phyloP scores from a whole-genome alignment of 2,329 filamentous ascomycete species.

The Zymoseptoria crescenta region DNA sequence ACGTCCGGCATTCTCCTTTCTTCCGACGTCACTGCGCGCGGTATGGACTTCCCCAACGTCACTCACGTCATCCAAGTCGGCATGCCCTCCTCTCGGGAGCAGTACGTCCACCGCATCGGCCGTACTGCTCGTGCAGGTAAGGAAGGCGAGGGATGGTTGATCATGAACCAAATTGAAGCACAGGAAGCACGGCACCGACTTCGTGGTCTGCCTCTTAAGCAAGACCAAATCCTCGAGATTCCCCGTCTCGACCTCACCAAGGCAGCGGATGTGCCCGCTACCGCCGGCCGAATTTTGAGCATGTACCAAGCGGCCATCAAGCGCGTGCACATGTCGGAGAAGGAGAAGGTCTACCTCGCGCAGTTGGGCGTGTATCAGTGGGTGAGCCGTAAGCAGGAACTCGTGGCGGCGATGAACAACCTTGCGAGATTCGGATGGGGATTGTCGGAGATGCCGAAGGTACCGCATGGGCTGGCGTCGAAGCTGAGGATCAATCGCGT shows the following conservation, averaged over 20 bases:
- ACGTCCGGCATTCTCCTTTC: conserved; percentile 41
- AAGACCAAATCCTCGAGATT: conserved; percentile 45
- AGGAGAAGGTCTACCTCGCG: conserved; percentile 48
- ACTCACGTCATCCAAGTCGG: conserved; percentile 77
- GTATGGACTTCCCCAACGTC: conserved; percentile 96
- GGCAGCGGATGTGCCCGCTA: conserved; percentile 34
- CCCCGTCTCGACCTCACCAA: conserved; percentile 42
- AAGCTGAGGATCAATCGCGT: conserved; percentile 24
- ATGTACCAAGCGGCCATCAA: conserved; percentile 37
- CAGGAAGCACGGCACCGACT: conserved; percentile 45
- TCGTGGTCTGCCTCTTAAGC: conserved; percentile 52
- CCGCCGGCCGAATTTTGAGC: conserved; percentile 39
- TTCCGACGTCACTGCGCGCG: conserved; percentile 67
- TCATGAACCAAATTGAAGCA: conserved; percentile 52
- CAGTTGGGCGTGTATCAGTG: conserved; percentile 48
- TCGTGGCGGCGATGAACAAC: conserved; percentile 48
- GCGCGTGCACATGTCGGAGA: conserved; percentile 34
- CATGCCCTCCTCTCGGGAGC: conserved; percentile 43
- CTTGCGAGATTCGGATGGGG: conserved; percentile 48
- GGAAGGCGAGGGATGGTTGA: conserved; percentile 60
- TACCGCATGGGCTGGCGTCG: conserved; percentile 25
- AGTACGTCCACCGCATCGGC: conserved; percentile 89
- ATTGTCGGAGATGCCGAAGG: conserved; percentile 41
- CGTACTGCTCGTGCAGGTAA: conserved; percentile 86
- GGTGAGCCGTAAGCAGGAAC: conserved; percentile 28